Percentiles rank a stretch among this genome's conserved stretches.
Evolutionary conservation across 805 yeast species (phyloP).

Genomic region (Priceomyces carsonii): DNA sequence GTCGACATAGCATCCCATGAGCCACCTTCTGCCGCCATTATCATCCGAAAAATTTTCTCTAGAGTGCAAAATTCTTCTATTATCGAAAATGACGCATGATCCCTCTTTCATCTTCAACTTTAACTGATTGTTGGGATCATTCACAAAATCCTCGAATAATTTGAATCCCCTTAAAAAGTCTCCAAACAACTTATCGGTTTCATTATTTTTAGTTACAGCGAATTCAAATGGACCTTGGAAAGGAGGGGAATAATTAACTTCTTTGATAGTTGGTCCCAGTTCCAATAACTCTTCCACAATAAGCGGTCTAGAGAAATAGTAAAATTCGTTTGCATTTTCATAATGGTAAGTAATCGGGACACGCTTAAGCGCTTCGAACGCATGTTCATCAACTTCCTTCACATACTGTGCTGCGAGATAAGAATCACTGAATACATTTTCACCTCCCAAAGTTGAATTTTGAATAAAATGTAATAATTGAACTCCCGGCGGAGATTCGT

Average conservation of each 20-base stretch:
- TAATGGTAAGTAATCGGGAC: slow-evolving; percentile 74
- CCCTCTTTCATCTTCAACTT: slow-evolving; percentile 56
- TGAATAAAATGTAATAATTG: slow-evolving; percentile 64
- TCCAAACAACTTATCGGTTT: slow-evolving; percentile 38
- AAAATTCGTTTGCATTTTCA: slow-evolving; percentile 59
- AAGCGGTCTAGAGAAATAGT: slow-evolving; percentile 61
- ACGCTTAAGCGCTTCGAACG: slow-evolving; percentile 58
- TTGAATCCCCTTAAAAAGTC: slow-evolving; percentile 60
- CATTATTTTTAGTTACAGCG: slow-evolving; percentile 41
- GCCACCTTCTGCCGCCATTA: slow-evolving; percentile 60
- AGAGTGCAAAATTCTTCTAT: slow-evolving; percentile 70
- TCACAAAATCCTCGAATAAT: slow-evolving; percentile 60
- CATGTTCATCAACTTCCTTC: slow-evolving; percentile 56
- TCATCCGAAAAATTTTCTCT: slow-evolving; percentile 44
- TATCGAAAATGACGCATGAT: slow-evolving; percentile 67
- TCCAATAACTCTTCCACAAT: slow-evolving; percentile 51
- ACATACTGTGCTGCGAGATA: slow-evolving; percentile 63
- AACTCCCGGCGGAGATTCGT: slow-evolving; percentile 80
- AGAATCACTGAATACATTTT: slow-evolving; percentile 68
- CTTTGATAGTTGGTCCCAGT: slow-evolving; percentile 39
- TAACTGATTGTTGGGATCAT: slow-evolving; percentile 53
- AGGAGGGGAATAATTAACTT: slow-evolving; percentile 77
- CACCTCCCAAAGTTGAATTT: slow-evolving; percentile 63
- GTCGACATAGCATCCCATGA: slow-evolving; percentile 76
- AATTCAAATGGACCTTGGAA: slow-evolving; percentile 77